Evolutionary conservation across 352 stramenopile genomes (phyloP), one percentile per base, ranked within the genome.

Genomic region (Phytophthora europaea): DNA sequence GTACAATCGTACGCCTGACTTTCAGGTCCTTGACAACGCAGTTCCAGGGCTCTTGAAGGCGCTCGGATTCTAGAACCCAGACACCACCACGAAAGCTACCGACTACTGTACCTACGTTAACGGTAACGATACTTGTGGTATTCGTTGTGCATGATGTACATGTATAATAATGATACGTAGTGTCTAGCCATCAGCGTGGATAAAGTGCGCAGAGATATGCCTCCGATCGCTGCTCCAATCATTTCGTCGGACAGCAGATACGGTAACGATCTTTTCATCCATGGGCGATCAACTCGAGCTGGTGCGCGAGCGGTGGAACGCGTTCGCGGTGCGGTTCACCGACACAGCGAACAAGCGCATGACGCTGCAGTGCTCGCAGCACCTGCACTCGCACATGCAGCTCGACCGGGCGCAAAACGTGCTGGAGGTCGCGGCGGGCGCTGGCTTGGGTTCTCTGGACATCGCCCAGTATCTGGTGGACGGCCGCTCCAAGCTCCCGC

Each of bases 301-400:
- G 26, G 52, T 75, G n/a, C 70, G 72, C 7, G 50, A 67, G 20
- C 28, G 67, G 12, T 90, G 81, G 79, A 76, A 86, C 64, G 60
- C 75, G 15, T 78, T 77, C 33, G 76, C 83, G 8, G 64, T 55
- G 40, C 47, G 57, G 10, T 91, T 81, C 73, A 89, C 83, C 1
- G 79, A 82, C 60, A 85, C 74, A 36, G 71, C 70, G 43, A 89
- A 89, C 70, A 85, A 82, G 53, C 78, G 67, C 61, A 67, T 88
- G 64, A 87, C 81, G 10, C 65, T 82, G 68, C 83, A 91, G 58
- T 85, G 77, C 53, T 70, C 83, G 23, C 52, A 45, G 4, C 51
- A 88, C 13, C 28, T 89, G 65, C 79, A 91, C 78, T 62, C 68
- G 6, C 73, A 88, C 63, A 79, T 91, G 83, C 62, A 91, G 57